Base-by-base conservation (phyloP, 2,329 filamentous ascomycete genomes). In the Aspergillus vadensis region DNA sequence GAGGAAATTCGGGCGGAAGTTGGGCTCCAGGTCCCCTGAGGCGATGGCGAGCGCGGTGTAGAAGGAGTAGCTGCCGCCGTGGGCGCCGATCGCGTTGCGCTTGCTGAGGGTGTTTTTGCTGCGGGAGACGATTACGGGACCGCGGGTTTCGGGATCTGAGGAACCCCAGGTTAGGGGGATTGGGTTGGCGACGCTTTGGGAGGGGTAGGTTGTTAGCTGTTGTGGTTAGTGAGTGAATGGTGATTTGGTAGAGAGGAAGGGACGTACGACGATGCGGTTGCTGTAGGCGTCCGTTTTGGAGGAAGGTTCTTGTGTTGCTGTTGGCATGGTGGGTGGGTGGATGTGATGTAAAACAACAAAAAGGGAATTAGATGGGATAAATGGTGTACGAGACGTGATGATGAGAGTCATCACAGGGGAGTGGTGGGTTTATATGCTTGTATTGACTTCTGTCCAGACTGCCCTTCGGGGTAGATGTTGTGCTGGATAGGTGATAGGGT, bases 21-120 rank as follows among this genome's bases (percentile, higher is more conserved):
- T 89, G 43, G 87, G 83, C 63, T 91, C 87, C 59, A 98, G 85
- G 74, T 98, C 90, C 70, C 94, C 93, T 74, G 91, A 95, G 21
- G 94, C 94, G 65, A 98, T 88, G 12, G 94, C 94, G 27, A 98
- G 84, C 19, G 94, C 94, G 73, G 96, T 92, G 80, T 98, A 98
- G 65, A 97, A 93, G 62, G 91, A 92, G 76, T 99, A 98, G 5
- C 92, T 97, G 59, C 95, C 94, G 65, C 95, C 94, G 67, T 91
- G 88, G 61, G 86, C 88, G 69, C 86, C 86, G 71, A 89, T 86
- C 48, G 86, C 85, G 81, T 72, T 77, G 55, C 70, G 65, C 53
- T 72, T 72, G 65, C 76, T 72, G 17, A 74, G 47, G 39, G 69
- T 57, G 25, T 70, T 70, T 10, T 67, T 69, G 38, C 69, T 74